Base-by-base conservation (phyloP, 306 rosid species). In the Vachellia collinsii region DNA sequence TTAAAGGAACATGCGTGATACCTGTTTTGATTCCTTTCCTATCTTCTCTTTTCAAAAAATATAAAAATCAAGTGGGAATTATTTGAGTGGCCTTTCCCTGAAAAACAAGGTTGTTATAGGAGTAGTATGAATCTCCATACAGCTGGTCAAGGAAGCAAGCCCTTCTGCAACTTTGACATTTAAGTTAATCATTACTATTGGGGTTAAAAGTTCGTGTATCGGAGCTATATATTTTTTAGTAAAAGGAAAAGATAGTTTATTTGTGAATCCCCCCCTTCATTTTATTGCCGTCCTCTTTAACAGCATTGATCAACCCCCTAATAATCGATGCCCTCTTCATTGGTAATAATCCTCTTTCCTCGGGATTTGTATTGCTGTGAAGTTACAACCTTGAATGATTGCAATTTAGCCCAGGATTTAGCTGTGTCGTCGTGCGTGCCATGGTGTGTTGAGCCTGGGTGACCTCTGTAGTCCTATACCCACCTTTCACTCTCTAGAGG, bases 1-100 rank as follows among this genome's bases (percentile, higher is more conserved):
- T 82, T 76, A 71, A 64, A 72, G 85, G 86, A 83, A 85, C 86
- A 54, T 76, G 83, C 81, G 14, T 47, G 43, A 54, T 8, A 86
- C 85, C 87, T 44, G 83, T 46, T 82, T 70, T 73, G 75, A 80
- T 79, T 75, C 78, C 78, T 75, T 83, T 62, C 70, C 70, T 63
- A 67, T 66, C 46, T 1, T 29, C 37, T 53, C 29, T 6, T 29
- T 29, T 29, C 1, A 3, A 14, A 46, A 59, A 3, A 58, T 23
- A 50, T 7, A 16, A 46, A 37, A 54, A 58, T 37, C 1, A 23
- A 23, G 37, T 59, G 65, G 19, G 36, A 46, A 70, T 70, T 74
- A 46, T 7, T 23, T 42, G 23, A 20, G 10, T 69, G 74, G 54
- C 48, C 19, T 12, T 43, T 69, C 29, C 17, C 8, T 13, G n/a